These are phyloP conservation scores for Aspergillus luchuensis DNA, from an alignment of 2,329 filamentous ascomycete genomes.

Conservation along the genomic window DNA sequence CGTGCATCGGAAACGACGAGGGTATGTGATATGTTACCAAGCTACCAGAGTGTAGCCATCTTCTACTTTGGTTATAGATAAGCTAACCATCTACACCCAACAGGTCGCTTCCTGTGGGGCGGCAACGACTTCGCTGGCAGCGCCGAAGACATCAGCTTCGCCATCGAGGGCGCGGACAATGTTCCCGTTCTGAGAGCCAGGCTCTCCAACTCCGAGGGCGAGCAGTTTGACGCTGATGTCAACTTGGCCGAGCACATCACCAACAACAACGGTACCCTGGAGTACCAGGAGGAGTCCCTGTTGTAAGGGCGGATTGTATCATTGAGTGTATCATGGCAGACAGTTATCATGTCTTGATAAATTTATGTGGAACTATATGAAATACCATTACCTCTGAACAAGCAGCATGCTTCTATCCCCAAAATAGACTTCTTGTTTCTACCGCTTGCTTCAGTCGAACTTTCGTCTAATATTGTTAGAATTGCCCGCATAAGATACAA, in stretches of 20 bases:
- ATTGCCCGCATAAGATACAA: too few species aligned
- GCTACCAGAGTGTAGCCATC: not conserved
- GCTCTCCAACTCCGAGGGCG: constrained; percentile 3
- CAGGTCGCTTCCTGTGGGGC: constrained; percentile 20
- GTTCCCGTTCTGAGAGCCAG: constrained; percentile 21
- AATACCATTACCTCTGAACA: too few species aligned
- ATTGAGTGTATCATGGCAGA: not conserved
- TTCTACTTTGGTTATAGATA: too few species aligned
- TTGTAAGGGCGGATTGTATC: not conserved
- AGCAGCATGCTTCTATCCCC: too few species aligned
- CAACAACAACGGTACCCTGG: constrained; percentile 9
- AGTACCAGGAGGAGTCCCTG: constrained; percentile 5
- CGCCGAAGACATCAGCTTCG: constrained; percentile 16
- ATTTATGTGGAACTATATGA: too few species aligned
- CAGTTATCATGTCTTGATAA: too few species aligned
- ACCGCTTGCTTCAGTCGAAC: too few species aligned
- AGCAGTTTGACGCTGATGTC: constrained; percentile 8
- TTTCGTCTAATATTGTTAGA: too few species aligned
- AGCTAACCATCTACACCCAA: not conserved
- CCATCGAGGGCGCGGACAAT: constrained; percentile 17
- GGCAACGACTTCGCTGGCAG: constrained; percentile 15
- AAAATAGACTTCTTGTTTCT: too few species aligned
- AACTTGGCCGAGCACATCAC: constrained; percentile 21
- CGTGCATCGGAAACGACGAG: constrained; percentile 18
- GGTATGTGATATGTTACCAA: constrained; percentile 5